Evolutionary conservation across 2,329 filamentous ascomycete genomes (phyloP).

Genomic region (Ceratocystis smalleyi): DNA sequence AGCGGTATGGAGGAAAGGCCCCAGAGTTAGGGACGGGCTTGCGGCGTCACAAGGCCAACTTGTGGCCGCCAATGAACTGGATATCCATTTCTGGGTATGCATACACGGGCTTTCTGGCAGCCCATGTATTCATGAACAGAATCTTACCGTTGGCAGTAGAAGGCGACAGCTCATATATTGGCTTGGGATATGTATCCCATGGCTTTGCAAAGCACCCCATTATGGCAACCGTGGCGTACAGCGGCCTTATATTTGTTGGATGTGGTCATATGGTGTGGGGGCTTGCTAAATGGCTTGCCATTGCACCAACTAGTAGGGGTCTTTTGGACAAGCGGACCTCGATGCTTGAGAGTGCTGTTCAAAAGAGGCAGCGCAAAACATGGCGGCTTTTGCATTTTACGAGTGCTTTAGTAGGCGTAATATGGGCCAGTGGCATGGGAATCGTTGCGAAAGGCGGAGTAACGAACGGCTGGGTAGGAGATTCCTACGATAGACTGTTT

Average conservation of each 20-base stretch:
- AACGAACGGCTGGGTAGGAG: slow-evolving; percentile 63
- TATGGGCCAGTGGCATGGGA: slow-evolving; percentile 79
- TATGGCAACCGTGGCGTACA: slow-evolving; percentile 54
- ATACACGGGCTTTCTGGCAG: slow-evolving; percentile 47
- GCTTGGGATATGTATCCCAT: slow-evolving; percentile 69
- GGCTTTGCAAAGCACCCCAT: slow-evolving; percentile 59
- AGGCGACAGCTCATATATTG: slow-evolving; percentile 74
- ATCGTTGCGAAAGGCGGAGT: slow-evolving; percentile 58
- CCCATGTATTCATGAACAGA: slow-evolving; percentile 64
- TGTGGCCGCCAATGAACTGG: slow-evolving; percentile 57
- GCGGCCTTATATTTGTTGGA: slow-evolving; percentile 48
- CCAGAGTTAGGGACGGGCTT: slow-evolving; percentile 18
- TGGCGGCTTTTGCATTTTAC: slow-evolving; percentile 59
- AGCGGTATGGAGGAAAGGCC: slow-evolving; percentile 58
- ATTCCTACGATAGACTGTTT: slow-evolving; percentile 57
- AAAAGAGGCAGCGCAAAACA: slow-evolving; percentile 41
- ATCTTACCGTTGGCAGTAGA: slow-evolving; percentile 59
- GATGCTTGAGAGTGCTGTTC: slow-evolving; percentile 34
- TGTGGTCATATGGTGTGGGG: slow-evolving; percentile 75
- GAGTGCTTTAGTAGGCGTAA: slow-evolving; percentile 37
- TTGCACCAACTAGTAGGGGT: slow-evolving; percentile 41
- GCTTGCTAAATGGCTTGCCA: slow-evolving; percentile 63
- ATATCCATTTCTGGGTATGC: slow-evolving; percentile 60
- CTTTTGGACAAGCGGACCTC: slow-evolving; percentile 29
- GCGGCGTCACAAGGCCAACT: slow-evolving; percentile 18